These are phyloP conservation scores for Curvularia sp. DNA, from an alignment of 2,329 filamentous ascomycete species.

Conservation along the genomic window DNA sequence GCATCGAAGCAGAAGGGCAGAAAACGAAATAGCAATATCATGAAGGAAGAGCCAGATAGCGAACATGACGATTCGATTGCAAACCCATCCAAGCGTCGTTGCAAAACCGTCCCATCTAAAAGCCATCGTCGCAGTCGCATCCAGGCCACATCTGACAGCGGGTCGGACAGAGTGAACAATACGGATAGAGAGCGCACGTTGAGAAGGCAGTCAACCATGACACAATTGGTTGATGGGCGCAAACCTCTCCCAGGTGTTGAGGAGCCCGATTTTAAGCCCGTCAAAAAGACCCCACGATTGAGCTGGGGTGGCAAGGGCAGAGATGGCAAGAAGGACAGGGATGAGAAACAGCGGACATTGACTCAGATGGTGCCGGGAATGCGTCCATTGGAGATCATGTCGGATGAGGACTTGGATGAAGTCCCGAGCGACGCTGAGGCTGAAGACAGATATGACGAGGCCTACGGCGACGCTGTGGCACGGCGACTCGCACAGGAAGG, in stretches of 20 bases:
- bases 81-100: conserved; percentile 30
- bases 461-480: conserved; percentile 23
- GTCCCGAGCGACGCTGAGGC: conserved; percentile 25
- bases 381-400: conserved; percentile 22
- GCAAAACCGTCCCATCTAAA: conserved; percentile 15
- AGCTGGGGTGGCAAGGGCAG: conserved; percentile 31
- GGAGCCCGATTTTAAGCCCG: conserved; percentile 36
- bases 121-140: conserved; percentile 7
- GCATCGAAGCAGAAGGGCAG: conserved; percentile 17
- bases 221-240: conserved; percentile 40
- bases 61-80: conserved; percentile 14
- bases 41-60: conserved; percentile 12
- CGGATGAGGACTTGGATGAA: conserved; percentile 32
- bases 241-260: conserved; percentile 25
- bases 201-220: conserved; percentile 47
- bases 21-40: conserved; percentile 26
- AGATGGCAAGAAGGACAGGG: conserved; percentile 18
- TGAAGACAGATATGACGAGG: conserved; percentile 21
- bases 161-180: conserved; percentile 3
- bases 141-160: conserved; percentile 13
- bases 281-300: conserved; percentile 26
- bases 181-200: conserved; percentile 17
- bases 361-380: conserved; percentile 47
- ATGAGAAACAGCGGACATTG: conserved; percentile 40
- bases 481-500: conserved; percentile 30